Base-by-base conservation (phyloP, 768 basidiomycete genomes). In the Nidula microcarpa region DNA sequence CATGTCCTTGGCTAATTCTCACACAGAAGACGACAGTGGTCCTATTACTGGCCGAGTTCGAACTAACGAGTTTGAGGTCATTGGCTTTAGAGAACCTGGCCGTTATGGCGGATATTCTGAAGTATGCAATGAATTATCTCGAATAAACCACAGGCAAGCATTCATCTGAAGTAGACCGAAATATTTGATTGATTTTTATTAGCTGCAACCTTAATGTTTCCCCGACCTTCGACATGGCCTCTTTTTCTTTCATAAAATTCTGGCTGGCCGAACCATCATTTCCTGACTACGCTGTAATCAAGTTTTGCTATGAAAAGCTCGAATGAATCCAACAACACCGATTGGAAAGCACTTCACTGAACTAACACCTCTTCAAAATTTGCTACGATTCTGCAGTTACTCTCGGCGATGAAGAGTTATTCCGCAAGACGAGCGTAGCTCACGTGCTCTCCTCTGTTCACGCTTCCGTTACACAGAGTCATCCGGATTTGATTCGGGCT, bases 21-120 rank as follows among this genome's bases (percentile, higher is more conserved):
- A 69, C 39, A 51, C 51, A 18, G 55, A 64, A 13, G 71, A 75
- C 49, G 71, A 67, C 14, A 68, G 63, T 35, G 69, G 69, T 4
- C 68, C 68, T 7, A 52, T 71, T 32, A 5, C 64, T 0, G 73
- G 73, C 0, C 66, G 68, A 1, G 47, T 68, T 23, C 23, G 39
- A 16, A 41, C 39, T 41, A 41, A 41, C 16, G 39, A 11, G 16
- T 41, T 41, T 16, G 39, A 41, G 39, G 11, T 5, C 16, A 11
- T 4, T 11, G 39, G 39, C 11, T 41, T 41, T 2, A 41, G 39
- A 11, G 39, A 41, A 16, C 13, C 11, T 3, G 39, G 39, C 11
- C 11, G 23, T 4, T 23, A 41, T 41, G 39, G 16, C 11, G 13
- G 16, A 16, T 41, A 41, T 41, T 11, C 13, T 11, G 39, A 11